Evolutionary conservation across 2,329 filamentous ascomycete genomes (phyloP), one percentile per base, ranked within the genome.

Genomic region (Cytospora mali): DNA sequence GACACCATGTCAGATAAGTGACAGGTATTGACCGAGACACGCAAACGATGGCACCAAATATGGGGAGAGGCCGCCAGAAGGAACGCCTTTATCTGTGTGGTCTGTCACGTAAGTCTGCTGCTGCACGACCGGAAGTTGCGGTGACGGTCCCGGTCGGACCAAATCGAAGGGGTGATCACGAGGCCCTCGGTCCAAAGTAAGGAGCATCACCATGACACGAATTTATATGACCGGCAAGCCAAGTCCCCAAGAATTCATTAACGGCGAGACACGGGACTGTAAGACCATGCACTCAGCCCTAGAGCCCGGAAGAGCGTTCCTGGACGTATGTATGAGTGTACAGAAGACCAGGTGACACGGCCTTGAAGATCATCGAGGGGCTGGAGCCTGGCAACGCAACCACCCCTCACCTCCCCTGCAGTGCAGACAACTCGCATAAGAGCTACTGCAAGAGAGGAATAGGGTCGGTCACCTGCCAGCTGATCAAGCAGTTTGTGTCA

Each of bases 211-310:
- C 23, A 23, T 55, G n/a, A n/a, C 21, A 42, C 35, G 18, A 23
- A 42, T 14, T n/a, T 29, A 28, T 52, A 29, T 50, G 35, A 28
- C 42, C 53, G 48, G 58, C 54, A 46, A 55, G 33, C 50, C 14
- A 48, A 25, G 49, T 54, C 33, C 53, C 35, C 54, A 33, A n/a
- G 9, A 25, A 46, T 21, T 39, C 50, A 27, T 35, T 16, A 46
- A 27, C 35, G 35, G 42, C 58, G 16, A 51, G 16, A 39, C 58
- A 58, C 61, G 55, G 29, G 61, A 58, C 61, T 53, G 35, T 58
- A 28, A 62, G 60, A 58, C 60, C 27, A 62, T 62, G 60, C 60
- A 55, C 49, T 54, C 55, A 58, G 46, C 61, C 61, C 61, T 53
- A 52, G 28, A 49, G 23, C 33, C 33, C 25, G 28, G 23, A 14